These are phyloP conservation scores for Agaricus subrufescens DNA, from an alignment of 768 basidiomycete species.

Conservation along the genomic window DNA sequence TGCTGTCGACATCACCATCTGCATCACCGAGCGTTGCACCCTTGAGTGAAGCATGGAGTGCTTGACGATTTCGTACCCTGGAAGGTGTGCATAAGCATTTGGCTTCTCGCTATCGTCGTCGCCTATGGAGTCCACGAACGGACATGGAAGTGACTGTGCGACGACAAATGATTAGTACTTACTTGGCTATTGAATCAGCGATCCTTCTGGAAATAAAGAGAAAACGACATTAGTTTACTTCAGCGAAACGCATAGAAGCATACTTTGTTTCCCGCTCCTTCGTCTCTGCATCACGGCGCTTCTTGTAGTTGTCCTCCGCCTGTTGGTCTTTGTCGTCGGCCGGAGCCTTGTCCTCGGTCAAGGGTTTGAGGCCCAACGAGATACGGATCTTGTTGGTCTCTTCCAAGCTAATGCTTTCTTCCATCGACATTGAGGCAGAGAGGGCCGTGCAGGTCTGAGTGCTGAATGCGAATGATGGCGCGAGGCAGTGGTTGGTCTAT, in stretches of 20 bases:
- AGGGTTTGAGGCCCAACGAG: slow-evolving; percentile 88
- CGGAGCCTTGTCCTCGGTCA: slow-evolving; percentile 74
- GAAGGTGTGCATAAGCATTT: slow-evolving; percentile 43
- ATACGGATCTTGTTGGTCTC: slow-evolving; percentile 97
- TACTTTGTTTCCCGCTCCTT: slow-evolving; percentile 79
- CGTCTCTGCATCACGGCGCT: slow-evolving; percentile 60
- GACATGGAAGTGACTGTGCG: slow-evolving; percentile 45
- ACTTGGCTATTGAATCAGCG: slow-evolving; percentile 82
- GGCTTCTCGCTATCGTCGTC: slow-evolving; percentile 23
- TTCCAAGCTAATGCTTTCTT: slow-evolving; percentile 86
- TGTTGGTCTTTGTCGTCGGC: slow-evolving; percentile 73
- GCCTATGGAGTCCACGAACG: slow-evolving; percentile 35
- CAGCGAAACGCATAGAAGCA: slow-evolving; percentile 20
- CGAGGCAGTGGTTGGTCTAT: slow-evolving; percentile 4
- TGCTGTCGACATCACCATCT: slow-evolving; percentile 72
- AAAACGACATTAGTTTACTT: slow-evolving; percentile 20
- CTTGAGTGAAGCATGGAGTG: slow-evolving; percentile 88
- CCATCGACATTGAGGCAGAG: slow-evolving; percentile 51
- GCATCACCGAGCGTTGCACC: slow-evolving; percentile 89
- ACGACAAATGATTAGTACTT: slow-evolving; percentile 40
- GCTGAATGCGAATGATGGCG: slow-evolving; percentile 10
- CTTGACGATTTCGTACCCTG: slow-evolving; percentile 91
- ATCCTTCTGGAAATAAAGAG: slow-evolving; percentile 48
- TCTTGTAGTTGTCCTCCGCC: slow-evolving; percentile 85
- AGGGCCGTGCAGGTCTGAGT: slow-evolving; percentile 14